Conservation (phyloP, 352 stramenopile genomes). For the Detonula confervacea region DNA sequence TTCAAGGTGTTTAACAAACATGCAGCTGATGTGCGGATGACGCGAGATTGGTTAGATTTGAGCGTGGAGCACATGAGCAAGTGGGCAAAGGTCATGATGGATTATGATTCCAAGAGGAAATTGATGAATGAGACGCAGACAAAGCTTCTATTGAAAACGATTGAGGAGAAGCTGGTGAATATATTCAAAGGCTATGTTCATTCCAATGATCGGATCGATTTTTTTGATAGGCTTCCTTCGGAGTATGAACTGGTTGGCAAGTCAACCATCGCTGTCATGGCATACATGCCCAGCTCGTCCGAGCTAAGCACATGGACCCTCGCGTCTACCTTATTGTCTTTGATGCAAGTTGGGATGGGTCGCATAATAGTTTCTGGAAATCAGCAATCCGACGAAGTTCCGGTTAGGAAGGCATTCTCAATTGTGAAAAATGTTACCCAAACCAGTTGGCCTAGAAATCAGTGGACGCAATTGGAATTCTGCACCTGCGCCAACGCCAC, state of each 20-base stretch:
- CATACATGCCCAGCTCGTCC: too few relatives aligned
- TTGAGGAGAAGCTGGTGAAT: slow-evolving; percentile 11
- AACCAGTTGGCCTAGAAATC: background rate
- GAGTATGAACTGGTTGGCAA: slow-evolving; percentile 1
- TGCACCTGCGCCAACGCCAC: slow-evolving; percentile 7
- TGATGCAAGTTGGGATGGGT: too few relatives aligned
- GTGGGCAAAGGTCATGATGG: slow-evolving; percentile 48
- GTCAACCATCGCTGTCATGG: slow-evolving; percentile 45
- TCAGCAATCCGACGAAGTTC: slow-evolving; percentile 9
- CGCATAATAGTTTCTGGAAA: too few relatives aligned
- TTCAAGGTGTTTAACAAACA: slow-evolving; percentile 15
- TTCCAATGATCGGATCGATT: background rate
- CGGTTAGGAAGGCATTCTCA: slow-evolving; percentile 26
- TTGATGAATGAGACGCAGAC: too few relatives aligned
- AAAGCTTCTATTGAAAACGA: background rate
- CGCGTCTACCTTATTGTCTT: too few relatives aligned
- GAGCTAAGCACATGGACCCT: too few relatives aligned
- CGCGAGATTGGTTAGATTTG: slow-evolving; percentile 62
- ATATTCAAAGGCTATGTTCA: slow-evolving; percentile 17
- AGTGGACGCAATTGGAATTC: slow-evolving; percentile 15
- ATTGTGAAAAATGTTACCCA: slow-evolving; percentile 10
- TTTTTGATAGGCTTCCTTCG: background rate
- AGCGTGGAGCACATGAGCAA: slow-evolving; percentile 62
- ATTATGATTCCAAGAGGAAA: too few relatives aligned
- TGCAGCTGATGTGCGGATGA: slow-evolving; percentile 33